Evolutionary conservation across 257 asterid species (phyloP), one percentile per base, ranked within the genome.

Genomic region (Primulina tabacum): DNA sequence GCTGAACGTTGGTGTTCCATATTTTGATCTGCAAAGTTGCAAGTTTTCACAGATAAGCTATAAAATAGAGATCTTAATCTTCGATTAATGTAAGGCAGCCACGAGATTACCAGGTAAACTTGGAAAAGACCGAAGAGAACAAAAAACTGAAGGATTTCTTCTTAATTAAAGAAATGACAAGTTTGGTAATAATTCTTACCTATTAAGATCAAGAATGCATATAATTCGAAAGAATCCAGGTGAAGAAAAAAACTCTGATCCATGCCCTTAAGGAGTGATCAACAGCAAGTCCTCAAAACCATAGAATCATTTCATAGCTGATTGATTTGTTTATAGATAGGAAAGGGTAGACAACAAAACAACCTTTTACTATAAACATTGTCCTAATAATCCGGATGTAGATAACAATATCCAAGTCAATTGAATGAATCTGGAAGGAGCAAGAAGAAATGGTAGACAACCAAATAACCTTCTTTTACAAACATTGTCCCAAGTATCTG

Each of bases 1-100:
- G 95, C 97, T 90, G 75, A 88, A 76, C 7, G 96, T 86, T 32
- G 98, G 98, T 0, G 98, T 93, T 70, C 96, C 96, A 60, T 90
- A 81, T 76, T 87, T 90, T 52, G 98, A 93, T 78, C 98, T 92
- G 71, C 77, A 78, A 71, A 5, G 50, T 75, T 30, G 35, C 57
- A 61, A 65, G 26, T 50, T 50, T 20, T 43, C 18, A 50, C 57
- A 50, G 20, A 16, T 8, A 20, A 50, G 57, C 57, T 5, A 50
- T 3, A 17, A 14, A 50, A 17, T 14, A 50, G 21, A 14, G 2
- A 50, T 16, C 18, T 12, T 12, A 50, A 16, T 14, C 57, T 2
- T 50, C 0, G 57, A 50, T 17, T 50, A 16, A 47, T 14, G 57
- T 5, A 14, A 50, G 57, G 57, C 21, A 17, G 57, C 57, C 57